Evolutionary conservation across 2,329 filamentous ascomycete genomes (phyloP).

Genomic region (Drechslera avenae): DNA sequence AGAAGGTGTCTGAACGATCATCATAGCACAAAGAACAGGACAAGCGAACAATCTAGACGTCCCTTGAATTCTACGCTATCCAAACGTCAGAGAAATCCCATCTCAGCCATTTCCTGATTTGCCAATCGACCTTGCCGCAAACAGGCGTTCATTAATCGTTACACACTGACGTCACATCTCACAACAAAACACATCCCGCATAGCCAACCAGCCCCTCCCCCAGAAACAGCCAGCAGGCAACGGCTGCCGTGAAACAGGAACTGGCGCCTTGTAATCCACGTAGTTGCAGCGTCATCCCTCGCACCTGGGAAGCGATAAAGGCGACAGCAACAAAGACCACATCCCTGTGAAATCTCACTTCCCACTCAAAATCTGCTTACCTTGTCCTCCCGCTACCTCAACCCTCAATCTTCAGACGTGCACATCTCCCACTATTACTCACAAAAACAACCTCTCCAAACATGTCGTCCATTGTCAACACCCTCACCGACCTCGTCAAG

Average conservation of each 20-base stretch:
- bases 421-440: slow-evolving; percentile 2
- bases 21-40: too few relatives aligned
- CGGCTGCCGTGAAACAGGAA: slow-evolving; percentile 11
- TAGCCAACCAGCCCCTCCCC: slow-evolving; percentile 25
- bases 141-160: slow-evolving; percentile 9
- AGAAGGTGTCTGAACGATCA: too few relatives aligned
- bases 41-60: too few relatives aligned
- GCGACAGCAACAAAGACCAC: neutral
- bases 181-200: slow-evolving; percentile 15
- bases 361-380: neutral
- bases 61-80: neutral
- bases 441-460: slow-evolving; percentile 7
- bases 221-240: slow-evolving; percentile 5
- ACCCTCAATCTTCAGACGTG: neutral
- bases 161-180: slow-evolving; percentile 28
- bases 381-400: neutral
- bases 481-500: slow-evolving; percentile 39
- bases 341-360: neutral
- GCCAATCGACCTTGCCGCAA: neutral
- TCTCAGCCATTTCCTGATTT: neutral
- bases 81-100: neutral
- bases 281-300: slow-evolving; percentile 30
- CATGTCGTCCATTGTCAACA: slow-evolving; percentile 43
- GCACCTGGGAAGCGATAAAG: neutral
- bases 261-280: slow-evolving; percentile 16